phyloP scores from a whole-genome alignment of 768 basidiomycete genomes.

The Floccularia luteovirens region DNA sequence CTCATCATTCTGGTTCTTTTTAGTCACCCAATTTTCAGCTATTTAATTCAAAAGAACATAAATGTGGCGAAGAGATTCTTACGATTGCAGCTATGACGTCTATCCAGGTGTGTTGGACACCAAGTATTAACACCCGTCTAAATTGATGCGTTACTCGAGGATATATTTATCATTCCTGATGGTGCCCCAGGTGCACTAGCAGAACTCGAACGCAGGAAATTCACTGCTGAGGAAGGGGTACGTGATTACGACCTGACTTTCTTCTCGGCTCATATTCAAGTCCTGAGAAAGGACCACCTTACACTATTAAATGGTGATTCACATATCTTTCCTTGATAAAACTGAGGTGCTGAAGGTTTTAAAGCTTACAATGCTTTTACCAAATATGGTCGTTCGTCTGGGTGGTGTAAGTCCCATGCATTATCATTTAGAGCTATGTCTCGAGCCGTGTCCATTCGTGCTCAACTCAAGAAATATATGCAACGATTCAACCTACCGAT shows the following conservation, averaged over 20 bases:
- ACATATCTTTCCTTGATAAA: background rate
- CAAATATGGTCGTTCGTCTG: constrained; percentile 72
- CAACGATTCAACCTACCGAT: constrained; percentile 76
- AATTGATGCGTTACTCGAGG: constrained; percentile 32
- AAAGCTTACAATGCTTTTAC: constrained; percentile 91
- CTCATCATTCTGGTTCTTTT: background rate
- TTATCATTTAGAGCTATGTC: constrained; percentile 93
- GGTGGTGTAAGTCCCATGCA: constrained; percentile 91
- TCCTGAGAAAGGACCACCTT: constrained; percentile 69
- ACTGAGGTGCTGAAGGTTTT: background rate
- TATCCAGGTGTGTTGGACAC: constrained; percentile 57
- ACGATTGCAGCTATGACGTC: constrained; percentile 96
- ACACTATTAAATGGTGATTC: constrained; percentile 82
- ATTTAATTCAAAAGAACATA: constrained; percentile 76
- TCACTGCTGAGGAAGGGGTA: constrained; percentile 97
- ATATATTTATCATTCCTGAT: constrained; percentile 84
- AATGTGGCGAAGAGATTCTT: constrained; percentile 92
- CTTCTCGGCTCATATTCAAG: background rate
- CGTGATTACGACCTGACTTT: constrained; percentile 13
- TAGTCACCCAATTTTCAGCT: constrained; percentile 38
- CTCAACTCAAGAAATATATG: constrained; percentile 95
- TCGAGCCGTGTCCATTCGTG: constrained; percentile 86
- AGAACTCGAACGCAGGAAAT: constrained; percentile 90
- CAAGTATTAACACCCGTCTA: constrained; percentile 1
- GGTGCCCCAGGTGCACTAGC: constrained; percentile 81